phyloP scores from a whole-genome alignment of 192 early-diverging fungal genomes.

The Coemansia sp. region DNA sequence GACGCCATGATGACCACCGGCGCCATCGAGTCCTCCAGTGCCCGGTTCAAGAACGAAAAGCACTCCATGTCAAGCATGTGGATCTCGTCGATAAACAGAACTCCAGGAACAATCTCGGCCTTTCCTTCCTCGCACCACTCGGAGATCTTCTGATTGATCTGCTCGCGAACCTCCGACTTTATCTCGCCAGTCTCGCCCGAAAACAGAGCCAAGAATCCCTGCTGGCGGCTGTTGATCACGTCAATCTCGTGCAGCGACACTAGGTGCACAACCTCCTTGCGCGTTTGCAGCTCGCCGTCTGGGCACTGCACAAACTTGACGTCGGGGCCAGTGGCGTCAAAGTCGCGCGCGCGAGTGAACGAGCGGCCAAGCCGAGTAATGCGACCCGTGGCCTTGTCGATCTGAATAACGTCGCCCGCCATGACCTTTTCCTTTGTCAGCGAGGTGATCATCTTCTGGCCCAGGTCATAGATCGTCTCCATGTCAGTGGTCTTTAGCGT shows the following conservation, averaged over 20 bases:
- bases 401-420: slow-evolving; percentile 95
- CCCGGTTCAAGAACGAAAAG: slow-evolving; percentile 97
- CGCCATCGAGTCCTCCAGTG: slow-evolving; percentile 93
- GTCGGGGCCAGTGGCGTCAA: slow-evolving; percentile 97
- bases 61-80: slow-evolving; percentile 99
- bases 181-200: slow-evolving; percentile 98
- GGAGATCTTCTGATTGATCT: slow-evolving; percentile 94
- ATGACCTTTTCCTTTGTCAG: slow-evolving; percentile 97
- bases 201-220: slow-evolving; percentile 96
- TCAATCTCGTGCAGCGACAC: slow-evolving; percentile 99
- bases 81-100: slow-evolving; percentile 98
- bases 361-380: slow-evolving; percentile 96
- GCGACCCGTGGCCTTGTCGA: slow-evolving; percentile 96
- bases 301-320: slow-evolving; percentile 98
- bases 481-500: slow-evolving; percentile 99
- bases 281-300: slow-evolving; percentile 96
- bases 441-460: slow-evolving; percentile 97
- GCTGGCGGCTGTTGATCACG: slow-evolving; percentile 95
- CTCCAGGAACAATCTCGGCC: slow-evolving; percentile 96
- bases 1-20: slow-evolving; percentile 99
- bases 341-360: slow-evolving; percentile 93
- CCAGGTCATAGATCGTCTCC: slow-evolving; percentile 99
- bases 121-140: slow-evolving; percentile 99
- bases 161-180: slow-evolving; percentile 93
- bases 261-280: slow-evolving; percentile 95